Base-by-base conservation (phyloP, 1,139 yeast species). In the Scheffersomyces lignicola region DNA sequence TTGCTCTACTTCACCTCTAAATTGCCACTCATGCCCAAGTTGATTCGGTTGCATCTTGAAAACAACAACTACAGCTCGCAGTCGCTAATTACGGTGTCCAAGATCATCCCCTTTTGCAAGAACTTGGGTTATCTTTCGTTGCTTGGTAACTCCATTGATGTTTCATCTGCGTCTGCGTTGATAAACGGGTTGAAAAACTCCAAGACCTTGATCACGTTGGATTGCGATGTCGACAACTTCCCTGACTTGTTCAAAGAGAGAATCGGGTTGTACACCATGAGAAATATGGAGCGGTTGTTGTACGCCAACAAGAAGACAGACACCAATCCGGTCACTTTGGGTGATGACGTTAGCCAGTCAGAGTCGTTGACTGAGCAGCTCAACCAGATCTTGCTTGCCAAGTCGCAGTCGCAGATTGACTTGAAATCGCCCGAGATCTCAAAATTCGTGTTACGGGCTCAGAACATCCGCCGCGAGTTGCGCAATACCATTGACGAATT, bases 261-360 rank as follows among this genome's bases (percentile, higher is more conserved):
- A 42, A 68, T 83, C 34, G 85, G 88, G 1, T 58, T 83, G 26
- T 78, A 80, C 47, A 73, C 86, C 2, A 81, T 84, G 79, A 73
- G 80, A 48, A 83, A 84, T 52, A 78, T 83, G 80, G 88, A 83
- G 49, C 62, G 56, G 23, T 42, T 64, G 24, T 52, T 69, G 24
- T 54, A 54, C 29, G 40, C 47, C 3, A 41, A 51, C 16, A 43
- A 43, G 27, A 43, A 47, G 18, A 25, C 29, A 6, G 37, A 36
- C 10, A 26, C 7, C 36, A 11, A 36, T 32, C 7, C 30, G 41
- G 8, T 36, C 36, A 15, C 40, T 27, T 1, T 14, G 33, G 13
- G 27, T 4, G 43, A 41, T 16, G 40, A 39, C 23, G 29, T 34
- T 9, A 20, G 36, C 14, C 43, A 44, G 18, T 35, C 42, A 7